A percentile compares a stretch with the other conserved stretches of the same genome.
Conservation (phyloP, 2,329 filamentous ascomycete species). For the Didymosphaeria variabile region DNA sequence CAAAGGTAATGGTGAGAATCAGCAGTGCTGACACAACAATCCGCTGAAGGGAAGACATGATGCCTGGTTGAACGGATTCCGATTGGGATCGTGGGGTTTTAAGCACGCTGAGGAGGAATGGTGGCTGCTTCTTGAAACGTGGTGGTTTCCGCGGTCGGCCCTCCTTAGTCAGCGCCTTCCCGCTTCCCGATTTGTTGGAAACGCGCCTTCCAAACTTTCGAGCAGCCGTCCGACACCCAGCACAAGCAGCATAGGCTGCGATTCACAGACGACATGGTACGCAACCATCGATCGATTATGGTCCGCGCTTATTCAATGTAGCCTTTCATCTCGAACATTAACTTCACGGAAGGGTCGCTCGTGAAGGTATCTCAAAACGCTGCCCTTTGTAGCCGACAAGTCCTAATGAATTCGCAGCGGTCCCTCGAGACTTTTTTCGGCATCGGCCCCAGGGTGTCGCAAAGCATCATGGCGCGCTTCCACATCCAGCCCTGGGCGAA, state of each 20-base stretch:
- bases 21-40: conserved; percentile 76
- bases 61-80: conserved; percentile 43
- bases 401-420: conserved; percentile 58
- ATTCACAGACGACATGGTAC: conserved; percentile 38
- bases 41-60: conserved; percentile 79
- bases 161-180: conserved; percentile 33
- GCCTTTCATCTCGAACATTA: conserved; percentile 87
- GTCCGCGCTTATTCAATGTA: conserved; percentile 46
- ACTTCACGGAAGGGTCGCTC: conserved; percentile 83
- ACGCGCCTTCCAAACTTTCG: conserved; percentile 21
- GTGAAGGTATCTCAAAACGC: conserved; percentile 72
- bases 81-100: conserved; percentile 36
- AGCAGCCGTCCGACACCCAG: conserved; percentile 24
- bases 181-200: conserved; percentile 19
- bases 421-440: conserved; percentile 65
- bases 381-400: conserved; percentile 44
- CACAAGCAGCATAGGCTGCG: conserved; percentile 25
- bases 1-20: conserved; percentile 71
- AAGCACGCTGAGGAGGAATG: conserved; percentile 30
- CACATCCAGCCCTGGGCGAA: conserved; percentile 85
- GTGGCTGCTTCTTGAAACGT: conserved; percentile 42
- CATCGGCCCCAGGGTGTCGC: conserved; percentile 55
- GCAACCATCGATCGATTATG: conserved; percentile 15
- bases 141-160: conserved; percentile 30
- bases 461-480: conserved; percentile 84